These are phyloP conservation scores for Penicillium rolfsii DNA, from an alignment of 2,329 filamentous ascomycete species.

Conservation along the genomic window DNA sequence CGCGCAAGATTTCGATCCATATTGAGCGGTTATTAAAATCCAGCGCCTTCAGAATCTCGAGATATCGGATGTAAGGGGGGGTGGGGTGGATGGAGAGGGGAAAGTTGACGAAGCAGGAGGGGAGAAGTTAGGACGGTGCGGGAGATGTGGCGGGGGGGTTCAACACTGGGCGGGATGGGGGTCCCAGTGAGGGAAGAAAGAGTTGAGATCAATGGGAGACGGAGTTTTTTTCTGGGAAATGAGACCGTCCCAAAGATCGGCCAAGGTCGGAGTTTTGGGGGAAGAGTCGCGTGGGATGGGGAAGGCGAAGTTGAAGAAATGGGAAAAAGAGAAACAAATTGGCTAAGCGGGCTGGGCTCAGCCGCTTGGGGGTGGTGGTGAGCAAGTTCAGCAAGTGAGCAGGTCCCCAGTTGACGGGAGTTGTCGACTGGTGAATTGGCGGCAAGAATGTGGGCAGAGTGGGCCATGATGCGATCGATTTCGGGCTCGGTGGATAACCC, in stretches of 20 bases:
- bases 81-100: constrained; percentile 8
- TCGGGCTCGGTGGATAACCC: not conserved
- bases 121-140: constrained; percentile 13
- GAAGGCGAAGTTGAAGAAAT: constrained; percentile 20
- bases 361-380: not conserved
- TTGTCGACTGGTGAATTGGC: not conserved
- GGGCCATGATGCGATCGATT: constrained; percentile 8
- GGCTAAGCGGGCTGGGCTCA: constrained; percentile 27
- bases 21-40: constrained; percentile 25
- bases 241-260: not conserved
- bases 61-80: constrained; percentile 17
- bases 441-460: not conserved
- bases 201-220: constrained; percentile 9
- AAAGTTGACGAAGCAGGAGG: not conserved
- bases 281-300: constrained; percentile 20
- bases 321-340: constrained; percentile 33
- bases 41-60: constrained; percentile 4
- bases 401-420: not conserved
- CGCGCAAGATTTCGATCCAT: constrained; percentile 67
- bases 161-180: constrained; percentile 15
- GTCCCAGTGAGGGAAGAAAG: constrained; percentile 14
- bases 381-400: not conserved
- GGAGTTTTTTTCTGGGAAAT: not conserved
- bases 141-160: constrained; percentile 22
- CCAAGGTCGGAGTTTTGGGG: not conserved